A percentile compares a stretch with the other conserved stretches of the same genome.
These are phyloP conservation scores for Postia placenta DNA, from an alignment of 768 basidiomycete species.

Conservation along the genomic window DNA sequence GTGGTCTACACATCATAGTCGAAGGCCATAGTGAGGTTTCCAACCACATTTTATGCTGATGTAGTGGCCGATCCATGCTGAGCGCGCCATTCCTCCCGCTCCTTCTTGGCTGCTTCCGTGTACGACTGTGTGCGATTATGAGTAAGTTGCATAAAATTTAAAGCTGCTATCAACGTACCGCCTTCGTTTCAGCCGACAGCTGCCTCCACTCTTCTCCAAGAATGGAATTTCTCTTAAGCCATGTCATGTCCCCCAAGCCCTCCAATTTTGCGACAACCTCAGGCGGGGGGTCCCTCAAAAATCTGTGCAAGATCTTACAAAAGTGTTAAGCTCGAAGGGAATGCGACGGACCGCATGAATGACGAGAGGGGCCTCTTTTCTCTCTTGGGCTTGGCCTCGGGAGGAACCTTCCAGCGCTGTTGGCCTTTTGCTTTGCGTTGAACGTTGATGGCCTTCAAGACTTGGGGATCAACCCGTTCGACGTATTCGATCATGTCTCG, in stretches of 20 bases:
- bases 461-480: conserved; percentile 4
- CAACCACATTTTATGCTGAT: too few species aligned
- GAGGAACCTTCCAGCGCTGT: neutral
- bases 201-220: neutral
- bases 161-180: neutral
- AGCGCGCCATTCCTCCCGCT: neutral
- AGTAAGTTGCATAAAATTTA: neutral
- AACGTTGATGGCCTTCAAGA: conserved; percentile 4
- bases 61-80: too few species aligned
- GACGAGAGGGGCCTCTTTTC: neutral
- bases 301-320: too few species aligned
- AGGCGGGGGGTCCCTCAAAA: too few species aligned
- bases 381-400: neutral
- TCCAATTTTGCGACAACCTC: too few species aligned
- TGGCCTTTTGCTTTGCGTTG: conserved; percentile 1
- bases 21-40: too few species aligned
- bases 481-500: conserved; percentile 2
- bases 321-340: too few species aligned
- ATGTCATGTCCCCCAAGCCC: too few species aligned
- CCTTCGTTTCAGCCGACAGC: neutral
- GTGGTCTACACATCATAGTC: too few species aligned
- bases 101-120: neutral
- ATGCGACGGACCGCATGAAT: neutral
- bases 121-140: neutral
- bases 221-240: too few species aligned